phyloP scores from a whole-genome alignment of 2,329 filamentous ascomycete genomes.

The Neoascochyta sp. region DNA sequence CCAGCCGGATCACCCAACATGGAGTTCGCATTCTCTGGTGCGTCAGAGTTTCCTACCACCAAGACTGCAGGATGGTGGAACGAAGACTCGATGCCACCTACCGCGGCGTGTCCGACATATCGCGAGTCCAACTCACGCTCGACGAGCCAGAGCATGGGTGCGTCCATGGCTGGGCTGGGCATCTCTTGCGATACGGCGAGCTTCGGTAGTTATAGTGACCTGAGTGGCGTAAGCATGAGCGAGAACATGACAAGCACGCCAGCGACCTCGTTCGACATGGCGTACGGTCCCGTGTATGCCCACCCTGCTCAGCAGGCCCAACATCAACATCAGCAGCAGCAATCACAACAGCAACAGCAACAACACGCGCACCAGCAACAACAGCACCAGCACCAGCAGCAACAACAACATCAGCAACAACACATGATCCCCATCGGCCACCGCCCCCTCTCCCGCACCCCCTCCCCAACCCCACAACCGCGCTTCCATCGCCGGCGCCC shows the following conservation, averaged over 20 bases:
- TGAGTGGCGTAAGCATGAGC: constrained; percentile 11
- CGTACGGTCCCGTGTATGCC: constrained; percentile 11
- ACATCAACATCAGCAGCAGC: no score
- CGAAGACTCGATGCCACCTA: constrained; percentile 11
- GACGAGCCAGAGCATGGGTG: constrained; percentile 12
- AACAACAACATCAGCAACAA: no score
- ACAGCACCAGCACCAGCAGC: no score
- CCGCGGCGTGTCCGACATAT: constrained; percentile 14
- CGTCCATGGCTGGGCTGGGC: constrained; percentile 25
- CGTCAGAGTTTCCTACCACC: constrained; percentile 23
- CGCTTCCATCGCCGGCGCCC: constrained; percentile 25
- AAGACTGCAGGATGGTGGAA: constrained; percentile 32
- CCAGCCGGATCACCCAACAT: constrained; percentile 24
- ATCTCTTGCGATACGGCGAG: constrained; percentile 28
- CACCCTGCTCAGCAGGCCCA: no score
- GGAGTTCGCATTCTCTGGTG: constrained; percentile 32
- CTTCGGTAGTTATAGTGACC: constrained; percentile 20
- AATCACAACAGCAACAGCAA: no score
- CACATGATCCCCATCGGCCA: constrained; percentile 20
- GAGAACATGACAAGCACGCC: no score
- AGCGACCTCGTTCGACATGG: constrained; percentile 16
- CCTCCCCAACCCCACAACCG: constrained; percentile 22
- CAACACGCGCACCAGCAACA: no score
- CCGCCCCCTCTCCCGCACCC: constrained; percentile 20
- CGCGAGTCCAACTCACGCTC: constrained; percentile 18